Evolutionary conservation across 805 yeast genomes (phyloP).

Genomic region (Blastobotrys robertii): DNA sequence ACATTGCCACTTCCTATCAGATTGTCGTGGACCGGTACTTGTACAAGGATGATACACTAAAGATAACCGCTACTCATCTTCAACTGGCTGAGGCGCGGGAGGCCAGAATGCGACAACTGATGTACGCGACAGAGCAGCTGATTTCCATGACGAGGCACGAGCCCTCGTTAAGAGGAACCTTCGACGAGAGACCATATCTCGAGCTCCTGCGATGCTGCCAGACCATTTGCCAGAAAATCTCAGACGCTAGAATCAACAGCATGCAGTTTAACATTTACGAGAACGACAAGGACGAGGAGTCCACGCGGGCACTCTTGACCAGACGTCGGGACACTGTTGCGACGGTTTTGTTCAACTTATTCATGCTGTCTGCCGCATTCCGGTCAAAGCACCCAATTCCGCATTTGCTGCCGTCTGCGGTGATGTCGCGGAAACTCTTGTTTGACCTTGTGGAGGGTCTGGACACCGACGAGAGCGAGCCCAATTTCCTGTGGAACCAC

Average conservation of each 20-base stretch:
- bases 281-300: conserved; percentile 30
- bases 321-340: conserved; percentile 40
- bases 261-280: conserved; percentile 39
- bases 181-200: conserved; percentile 27
- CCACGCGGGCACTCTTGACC: conserved; percentile 32
- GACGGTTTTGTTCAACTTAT: conserved; percentile 36
- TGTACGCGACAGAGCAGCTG: conserved; percentile 32
- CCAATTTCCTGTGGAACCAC: conserved; percentile 34
- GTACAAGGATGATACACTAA: conserved; percentile 38
- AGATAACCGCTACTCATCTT: conserved; percentile 36
- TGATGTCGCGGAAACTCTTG: conserved; percentile 34
- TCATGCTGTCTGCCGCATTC: conserved; percentile 35
- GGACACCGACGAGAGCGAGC: conserved; percentile 8
- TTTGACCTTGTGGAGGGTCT: conserved; percentile 32
- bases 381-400: conserved; percentile 32
- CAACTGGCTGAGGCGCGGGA: conserved; percentile 39
- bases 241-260: conserved; percentile 43
- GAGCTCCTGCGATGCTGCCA: conserved; percentile 32
- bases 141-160: conserved; percentile 31
- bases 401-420: conserved; percentile 36
- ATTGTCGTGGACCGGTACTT: conserved; percentile 39
- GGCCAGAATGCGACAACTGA: conserved; percentile 37
- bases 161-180: conserved; percentile 28
- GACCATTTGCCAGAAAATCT: conserved; percentile 32
- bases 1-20: conserved; percentile 39